Evolutionary conservation across 441 rosid genomes (phyloP), one percentile per base, ranked within the genome.

Genomic region (Erysimum cheiri): DNA sequence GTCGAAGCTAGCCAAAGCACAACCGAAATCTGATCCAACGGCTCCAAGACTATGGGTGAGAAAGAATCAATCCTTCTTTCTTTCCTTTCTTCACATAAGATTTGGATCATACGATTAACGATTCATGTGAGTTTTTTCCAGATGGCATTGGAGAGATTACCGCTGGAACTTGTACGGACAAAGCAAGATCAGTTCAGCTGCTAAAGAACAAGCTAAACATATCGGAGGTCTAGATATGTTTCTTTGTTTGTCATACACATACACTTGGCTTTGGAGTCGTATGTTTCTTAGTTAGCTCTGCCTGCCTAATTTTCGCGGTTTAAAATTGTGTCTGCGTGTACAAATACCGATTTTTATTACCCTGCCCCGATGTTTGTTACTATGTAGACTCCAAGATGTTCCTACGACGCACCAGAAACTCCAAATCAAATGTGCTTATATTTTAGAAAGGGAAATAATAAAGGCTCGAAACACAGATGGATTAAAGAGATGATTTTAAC

Each of bases 11-110:
- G 81, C 88, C 44, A 87, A 84, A 78, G 81, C 80, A 80, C 87
- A 89, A 56, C 58, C 81, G 6, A 93, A 85, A 76, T 81, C 93
- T 31, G 96, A 91, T 80, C 96, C 98, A 44, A 85, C 83, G 64
- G 81, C 88, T 74, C 97, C 98, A 41, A 84, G 98, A 80, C 80
- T 93, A 3, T 90, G 98, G 98, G 98, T 93, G 77, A 77, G 86
- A 43, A 33, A 24, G 3, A 48, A 43, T 41, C 67, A n/a, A 6
- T 22, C 14, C 6, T 8, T 17, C 8, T 1, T 48, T 41, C 5
- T 71, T 33, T 43, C 22, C 28, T 5, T 70, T 67, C 67, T 61
- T 9, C 11, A 11, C 22, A 52, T 56, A 31, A 22, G 32, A 41
- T 26, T 53, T 15, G 28, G 46, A 35, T 64, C 46, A 15, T 24